These are phyloP conservation scores for Phialophora macrospora DNA, from an alignment of 2,329 filamentous ascomycete species.

Conservation along the genomic window DNA sequence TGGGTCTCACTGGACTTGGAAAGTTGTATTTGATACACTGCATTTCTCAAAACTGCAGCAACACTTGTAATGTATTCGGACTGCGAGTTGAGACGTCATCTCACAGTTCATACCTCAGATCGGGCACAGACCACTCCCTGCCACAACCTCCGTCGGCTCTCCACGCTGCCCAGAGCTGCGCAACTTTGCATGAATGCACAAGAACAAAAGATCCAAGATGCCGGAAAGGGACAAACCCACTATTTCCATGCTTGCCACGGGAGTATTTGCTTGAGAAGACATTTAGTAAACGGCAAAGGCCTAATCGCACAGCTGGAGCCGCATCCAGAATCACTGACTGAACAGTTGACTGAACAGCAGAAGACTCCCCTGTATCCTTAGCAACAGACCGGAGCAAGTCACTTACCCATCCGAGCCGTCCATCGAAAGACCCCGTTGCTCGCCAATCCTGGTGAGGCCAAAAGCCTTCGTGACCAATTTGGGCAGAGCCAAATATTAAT, in stretches of 20 bases:
- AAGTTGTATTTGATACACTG: neutral
- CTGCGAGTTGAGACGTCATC: neutral
- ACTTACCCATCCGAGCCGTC: neutral
- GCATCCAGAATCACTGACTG: neutral
- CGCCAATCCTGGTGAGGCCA: neutral
- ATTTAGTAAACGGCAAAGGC: neutral
- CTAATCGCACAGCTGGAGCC: neutral
- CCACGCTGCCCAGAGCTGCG: neutral
- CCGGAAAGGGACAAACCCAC: neutral
- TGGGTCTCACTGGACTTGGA: neutral
- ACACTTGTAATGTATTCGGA: neutral
- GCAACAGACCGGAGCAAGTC: neutral
- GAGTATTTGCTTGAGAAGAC: neutral
- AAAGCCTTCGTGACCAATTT: neutral
- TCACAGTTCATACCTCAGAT: neutral
- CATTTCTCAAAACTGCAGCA: neutral
- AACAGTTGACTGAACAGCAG: conserved; percentile 1
- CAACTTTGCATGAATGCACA: neutral
- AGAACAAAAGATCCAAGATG: neutral
- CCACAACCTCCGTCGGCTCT: neutral
- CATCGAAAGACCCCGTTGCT: neutral
- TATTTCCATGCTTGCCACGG: neutral
- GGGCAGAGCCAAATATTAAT: neutral
- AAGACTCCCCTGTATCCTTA: neutral
- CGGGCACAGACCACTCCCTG: neutral